Conservation (phyloP, 2,329 filamentous ascomycete species). For the Aureobasidium subglaciale region DNA sequence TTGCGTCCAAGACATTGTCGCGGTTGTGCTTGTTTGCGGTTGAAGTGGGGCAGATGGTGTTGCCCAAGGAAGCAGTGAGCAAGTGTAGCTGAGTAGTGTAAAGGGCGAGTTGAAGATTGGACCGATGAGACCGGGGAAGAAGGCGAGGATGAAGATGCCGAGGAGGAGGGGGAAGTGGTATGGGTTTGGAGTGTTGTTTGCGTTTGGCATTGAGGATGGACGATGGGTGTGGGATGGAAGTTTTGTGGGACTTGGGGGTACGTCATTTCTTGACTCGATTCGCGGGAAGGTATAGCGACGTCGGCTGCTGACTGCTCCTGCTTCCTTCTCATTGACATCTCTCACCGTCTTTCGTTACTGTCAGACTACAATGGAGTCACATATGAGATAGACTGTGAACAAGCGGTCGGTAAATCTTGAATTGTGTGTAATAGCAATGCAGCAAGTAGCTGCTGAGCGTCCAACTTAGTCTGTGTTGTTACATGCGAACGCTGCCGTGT, state of each 20-base stretch:
- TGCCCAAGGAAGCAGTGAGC: conserved; percentile 19
- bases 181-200: conserved; percentile 29
- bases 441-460: not conserved
- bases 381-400: too few species aligned
- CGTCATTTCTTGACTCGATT: not conserved
- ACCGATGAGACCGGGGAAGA: conserved; percentile 44
- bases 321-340: too few species aligned
- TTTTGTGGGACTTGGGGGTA: not conserved
- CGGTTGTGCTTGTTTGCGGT: conserved; percentile 18
- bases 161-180: conserved; percentile 34
- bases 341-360: too few species aligned
- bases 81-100: conserved; percentile 24
- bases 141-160: conserved; percentile 42
- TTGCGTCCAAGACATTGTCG: conserved; percentile 63
- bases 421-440: not conserved
- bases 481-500: not conserved
- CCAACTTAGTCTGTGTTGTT: not conserved
- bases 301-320: not conserved
- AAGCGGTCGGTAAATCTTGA: too few species aligned
- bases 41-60: conserved; percentile 23
- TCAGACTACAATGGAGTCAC: too few species aligned
- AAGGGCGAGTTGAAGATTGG: conserved; percentile 29
- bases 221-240: not conserved
- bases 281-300: not conserved
- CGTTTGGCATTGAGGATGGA: conserved; percentile 16